These are phyloP conservation scores for Colletotrichum sp. DNA, from an alignment of 2,329 filamentous ascomycete genomes.

Conservation along the genomic window DNA sequence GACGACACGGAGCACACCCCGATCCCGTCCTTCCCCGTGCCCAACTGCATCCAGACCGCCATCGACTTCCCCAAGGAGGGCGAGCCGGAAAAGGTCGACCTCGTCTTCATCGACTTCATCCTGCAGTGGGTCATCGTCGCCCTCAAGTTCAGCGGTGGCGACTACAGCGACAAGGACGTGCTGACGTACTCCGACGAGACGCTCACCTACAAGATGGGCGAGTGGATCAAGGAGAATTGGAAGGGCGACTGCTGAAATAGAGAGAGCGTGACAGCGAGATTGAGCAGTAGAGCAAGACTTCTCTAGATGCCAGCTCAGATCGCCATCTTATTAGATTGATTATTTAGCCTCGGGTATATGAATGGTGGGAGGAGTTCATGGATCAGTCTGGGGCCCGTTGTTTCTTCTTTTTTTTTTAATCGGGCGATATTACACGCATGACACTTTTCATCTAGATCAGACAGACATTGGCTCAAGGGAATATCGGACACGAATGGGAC, in stretches of 20 bases:
- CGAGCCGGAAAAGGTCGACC: conserved; percentile 76
- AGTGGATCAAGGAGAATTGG: conserved; percentile 68
- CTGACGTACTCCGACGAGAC: conserved; percentile 57
- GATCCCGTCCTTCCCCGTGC: conserved; percentile 77
- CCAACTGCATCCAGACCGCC: conserved; percentile 81
- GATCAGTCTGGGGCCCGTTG: background rate
- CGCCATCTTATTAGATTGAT: background rate
- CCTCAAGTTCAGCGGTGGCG: conserved; percentile 64
- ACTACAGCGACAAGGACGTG: conserved; percentile 54
- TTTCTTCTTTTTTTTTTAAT: background rate
- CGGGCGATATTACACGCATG: background rate
- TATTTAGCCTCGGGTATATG: background rate
- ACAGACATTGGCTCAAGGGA: background rate
- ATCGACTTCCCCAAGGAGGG: conserved; percentile 63
- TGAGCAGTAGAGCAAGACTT: background rate
- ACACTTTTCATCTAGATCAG: background rate
- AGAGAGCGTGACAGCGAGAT: background rate
- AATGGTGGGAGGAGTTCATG: background rate
- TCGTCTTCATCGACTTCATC: conserved; percentile 93
- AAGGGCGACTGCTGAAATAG: conserved; percentile 46
- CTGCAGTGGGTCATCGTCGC: conserved; percentile 81
- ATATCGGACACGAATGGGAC: background rate
- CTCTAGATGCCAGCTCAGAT: background rate
- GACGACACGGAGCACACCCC: conserved; percentile 86
- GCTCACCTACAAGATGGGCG: conserved; percentile 59